Percentiles rank a stretch among this genome's conserved stretches.
Evolutionary conservation across 345 rosid genomes (phyloP).

Genomic region (Acer saccharum): DNA sequence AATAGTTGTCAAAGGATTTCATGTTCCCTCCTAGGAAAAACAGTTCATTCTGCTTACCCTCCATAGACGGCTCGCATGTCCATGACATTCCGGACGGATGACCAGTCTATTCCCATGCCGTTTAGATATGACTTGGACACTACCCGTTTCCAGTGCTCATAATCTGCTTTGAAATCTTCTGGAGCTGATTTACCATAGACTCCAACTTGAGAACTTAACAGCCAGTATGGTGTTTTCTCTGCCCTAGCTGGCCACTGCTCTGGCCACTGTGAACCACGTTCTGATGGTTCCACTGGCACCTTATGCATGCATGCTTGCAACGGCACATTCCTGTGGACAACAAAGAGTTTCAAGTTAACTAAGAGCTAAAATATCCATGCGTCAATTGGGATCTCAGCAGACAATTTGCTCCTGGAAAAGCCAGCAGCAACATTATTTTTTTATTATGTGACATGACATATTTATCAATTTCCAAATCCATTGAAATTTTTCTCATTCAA

Average conservation of each 20-base stretch:
- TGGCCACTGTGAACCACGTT: slow-evolving; percentile 95
- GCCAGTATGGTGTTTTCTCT: slow-evolving; percentile 84
- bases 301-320: slow-evolving; percentile 92
- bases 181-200: slow-evolving; percentile 93
- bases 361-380: not conserved
- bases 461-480: not conserved
- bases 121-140: slow-evolving; percentile 79
- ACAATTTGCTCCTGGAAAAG: not conserved
- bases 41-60: slow-evolving; percentile 56
- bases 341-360: not conserved
- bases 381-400: not conserved
- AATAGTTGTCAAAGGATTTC: not conserved
- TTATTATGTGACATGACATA: not conserved
- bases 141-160: slow-evolving; percentile 87
- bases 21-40: not conserved
- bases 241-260: slow-evolving; percentile 89
- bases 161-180: slow-evolving; percentile 77
- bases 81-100: slow-evolving; percentile 83
- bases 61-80: slow-evolving; percentile 97
- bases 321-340: slow-evolving; percentile 70
- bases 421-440: not conserved
- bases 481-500: not conserved
- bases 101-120: slow-evolving; percentile 91
- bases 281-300: slow-evolving; percentile 52
- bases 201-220: slow-evolving; percentile 79